Evolutionary conservation across 2,329 filamentous ascomycete species (phyloP).

Genomic region (Fusarium dlaminii): DNA sequence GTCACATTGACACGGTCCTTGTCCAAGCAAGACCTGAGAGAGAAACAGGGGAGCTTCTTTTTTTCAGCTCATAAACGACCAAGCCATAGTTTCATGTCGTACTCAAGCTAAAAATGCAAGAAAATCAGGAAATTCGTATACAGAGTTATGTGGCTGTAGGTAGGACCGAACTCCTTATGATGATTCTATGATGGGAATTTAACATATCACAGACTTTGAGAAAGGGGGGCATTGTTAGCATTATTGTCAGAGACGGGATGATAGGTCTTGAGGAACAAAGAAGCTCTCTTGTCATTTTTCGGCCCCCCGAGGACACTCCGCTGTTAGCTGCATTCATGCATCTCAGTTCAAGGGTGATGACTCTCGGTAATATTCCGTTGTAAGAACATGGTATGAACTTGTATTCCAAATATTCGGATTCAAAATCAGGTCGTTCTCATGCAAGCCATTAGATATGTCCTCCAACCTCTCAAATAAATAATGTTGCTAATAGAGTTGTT

Average conservation of each 20-base stretch:
- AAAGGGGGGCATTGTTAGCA: neutral
- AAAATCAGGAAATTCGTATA: neutral
- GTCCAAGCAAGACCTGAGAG: neutral
- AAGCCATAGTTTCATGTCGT: conserved; percentile 15
- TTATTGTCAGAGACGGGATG: neutral
- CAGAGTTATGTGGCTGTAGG: neutral
- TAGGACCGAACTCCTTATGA: neutral
- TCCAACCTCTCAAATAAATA: neutral
- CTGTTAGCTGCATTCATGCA: neutral
- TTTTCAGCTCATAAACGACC: neutral
- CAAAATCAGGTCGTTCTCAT: neutral
- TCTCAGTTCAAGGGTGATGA: conserved; percentile 3
- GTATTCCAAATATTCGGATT: neutral
- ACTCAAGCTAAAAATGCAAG: neutral
- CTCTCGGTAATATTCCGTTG: neutral
- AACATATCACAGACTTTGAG: neutral
- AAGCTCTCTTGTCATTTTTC: neutral
- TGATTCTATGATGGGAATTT: neutral
- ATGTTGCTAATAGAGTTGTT: neutral
- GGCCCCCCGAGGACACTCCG: neutral
- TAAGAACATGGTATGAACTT: neutral
- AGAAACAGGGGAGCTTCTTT: neutral
- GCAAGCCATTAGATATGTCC: neutral
- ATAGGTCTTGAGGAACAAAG: neutral
- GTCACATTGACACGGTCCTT: conserved; percentile 29